phyloP scores from a whole-genome alignment of 495 filamentous ascomycete genomes.

The Platismatia glauca region DNA sequence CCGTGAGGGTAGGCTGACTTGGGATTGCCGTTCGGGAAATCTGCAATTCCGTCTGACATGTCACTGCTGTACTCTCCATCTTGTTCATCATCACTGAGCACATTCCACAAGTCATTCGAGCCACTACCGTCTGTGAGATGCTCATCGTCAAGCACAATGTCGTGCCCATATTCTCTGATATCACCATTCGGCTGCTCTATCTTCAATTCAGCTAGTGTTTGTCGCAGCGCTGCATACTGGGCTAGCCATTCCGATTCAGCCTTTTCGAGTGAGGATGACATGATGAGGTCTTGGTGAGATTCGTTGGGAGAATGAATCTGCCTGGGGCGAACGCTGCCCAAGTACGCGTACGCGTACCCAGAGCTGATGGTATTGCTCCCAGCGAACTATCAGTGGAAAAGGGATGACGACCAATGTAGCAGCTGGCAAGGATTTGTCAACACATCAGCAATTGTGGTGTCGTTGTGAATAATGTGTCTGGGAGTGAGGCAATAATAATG shows the following conservation, averaged over 20 bases:
- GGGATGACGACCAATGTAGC: not conserved
- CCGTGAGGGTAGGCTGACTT: constrained; percentile 28
- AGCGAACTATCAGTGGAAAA: not conserved
- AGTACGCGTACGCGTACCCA: not conserved
- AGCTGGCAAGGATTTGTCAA: not conserved
- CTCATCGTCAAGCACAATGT: constrained; percentile 46
- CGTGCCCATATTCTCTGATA: constrained; percentile 43
- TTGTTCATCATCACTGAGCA: constrained; percentile 63
- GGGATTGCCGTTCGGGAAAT: constrained; percentile 20
- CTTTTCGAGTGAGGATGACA: constrained; percentile 18
- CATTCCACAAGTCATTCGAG: constrained; percentile 81
- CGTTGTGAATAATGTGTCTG: too few relatives aligned
- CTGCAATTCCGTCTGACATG: constrained; percentile 33
- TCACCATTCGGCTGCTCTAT: constrained; percentile 39
- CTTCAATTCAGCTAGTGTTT: constrained; percentile 61
- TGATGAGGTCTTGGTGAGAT: not conserved
- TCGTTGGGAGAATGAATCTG: not conserved
- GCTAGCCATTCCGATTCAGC: constrained; percentile 61
- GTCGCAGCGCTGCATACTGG: constrained; percentile 62
- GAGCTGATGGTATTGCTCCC: not conserved
- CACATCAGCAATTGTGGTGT: too few relatives aligned
- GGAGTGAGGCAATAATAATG: too few relatives aligned
- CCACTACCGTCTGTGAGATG: constrained; percentile 52
- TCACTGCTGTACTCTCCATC: constrained; percentile 45
- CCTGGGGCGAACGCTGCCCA: not conserved